These are phyloP conservation scores for Ustilago bromivora DNA, from an alignment of 1,284 basidiomycete species.

Conservation along the genomic window DNA sequence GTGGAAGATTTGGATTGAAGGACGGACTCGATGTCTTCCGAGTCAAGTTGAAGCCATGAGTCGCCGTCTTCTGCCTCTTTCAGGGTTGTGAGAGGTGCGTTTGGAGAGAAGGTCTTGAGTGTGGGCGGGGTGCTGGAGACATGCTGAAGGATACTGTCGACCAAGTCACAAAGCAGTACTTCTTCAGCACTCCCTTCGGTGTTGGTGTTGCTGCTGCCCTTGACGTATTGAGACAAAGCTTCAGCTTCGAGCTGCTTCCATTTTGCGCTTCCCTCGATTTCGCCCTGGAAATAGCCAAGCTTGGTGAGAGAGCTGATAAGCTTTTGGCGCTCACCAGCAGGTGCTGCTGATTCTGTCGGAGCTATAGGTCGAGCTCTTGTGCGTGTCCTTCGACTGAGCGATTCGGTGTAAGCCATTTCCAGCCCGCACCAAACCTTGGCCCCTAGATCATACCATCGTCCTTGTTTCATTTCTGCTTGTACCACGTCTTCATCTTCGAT, in stretches of 20 bases:
- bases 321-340: constrained; percentile 20
- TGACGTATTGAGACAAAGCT: constrained; percentile 31
- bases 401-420: constrained; percentile 59
- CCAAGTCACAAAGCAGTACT: constrained; percentile 11
- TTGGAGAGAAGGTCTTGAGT: background rate
- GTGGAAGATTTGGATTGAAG: constrained; percentile 15
- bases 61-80: constrained; percentile 52
- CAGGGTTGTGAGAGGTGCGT: background rate
- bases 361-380: constrained; percentile 13
- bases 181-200: background rate
- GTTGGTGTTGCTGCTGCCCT: background rate
- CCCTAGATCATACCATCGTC: constrained; percentile 61
- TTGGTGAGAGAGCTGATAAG: constrained; percentile 44
- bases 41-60: constrained; percentile 50
- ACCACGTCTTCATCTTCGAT: constrained; percentile 34
- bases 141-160: constrained; percentile 16
- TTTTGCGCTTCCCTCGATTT: constrained; percentile 49
- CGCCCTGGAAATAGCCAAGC: constrained; percentile 61
- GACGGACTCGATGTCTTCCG: constrained; percentile 51
- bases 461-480: constrained; percentile 32
- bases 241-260: constrained; percentile 58
- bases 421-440: constrained; percentile 63
- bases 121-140: background rate
- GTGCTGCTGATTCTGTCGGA: background rate
- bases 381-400: constrained; percentile 23